These are phyloP conservation scores for Ephemerocybe angulata DNA, from an alignment of 768 basidiomycete species.

Conservation along the genomic window DNA sequence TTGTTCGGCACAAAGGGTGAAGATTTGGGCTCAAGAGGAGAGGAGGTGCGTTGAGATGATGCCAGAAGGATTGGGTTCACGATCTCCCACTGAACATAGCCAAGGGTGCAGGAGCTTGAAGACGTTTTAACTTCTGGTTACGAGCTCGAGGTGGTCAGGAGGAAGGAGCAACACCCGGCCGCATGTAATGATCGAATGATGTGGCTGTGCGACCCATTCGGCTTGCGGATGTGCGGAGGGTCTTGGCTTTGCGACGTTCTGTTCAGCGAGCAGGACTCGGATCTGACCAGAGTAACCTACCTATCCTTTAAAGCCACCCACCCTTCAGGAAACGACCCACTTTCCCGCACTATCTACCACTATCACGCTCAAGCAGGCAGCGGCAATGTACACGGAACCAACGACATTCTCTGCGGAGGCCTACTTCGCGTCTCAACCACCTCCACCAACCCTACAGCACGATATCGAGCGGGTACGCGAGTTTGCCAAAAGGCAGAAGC, in stretches of 20 bases:
- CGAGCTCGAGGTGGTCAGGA: no score
- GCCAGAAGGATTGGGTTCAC: no score
- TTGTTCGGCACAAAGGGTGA: no score
- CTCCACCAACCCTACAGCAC: constrained; percentile 68
- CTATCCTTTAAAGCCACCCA: neutral
- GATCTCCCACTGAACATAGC: no score
- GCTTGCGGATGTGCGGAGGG: neutral
- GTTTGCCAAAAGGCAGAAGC: constrained; percentile 69
- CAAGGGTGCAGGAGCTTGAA: no score
- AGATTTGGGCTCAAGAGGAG: no score
- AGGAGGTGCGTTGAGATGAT: no score
- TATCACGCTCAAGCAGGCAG: neutral
- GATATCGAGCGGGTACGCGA: constrained; percentile 60
- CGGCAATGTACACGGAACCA: constrained; percentile 29
- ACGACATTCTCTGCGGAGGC: constrained; percentile 76
- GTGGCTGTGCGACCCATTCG: neutral
- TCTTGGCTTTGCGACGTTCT: neutral
- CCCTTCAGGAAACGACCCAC: neutral
- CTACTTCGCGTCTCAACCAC: constrained; percentile 86
- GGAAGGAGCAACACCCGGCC: no score
- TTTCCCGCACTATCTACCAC: neutral
- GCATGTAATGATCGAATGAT: neutral
- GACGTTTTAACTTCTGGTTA: no score
- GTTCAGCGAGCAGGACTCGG: neutral
- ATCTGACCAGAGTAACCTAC: neutral